Evolutionary conservation across 495 filamentous ascomycete genomes (phyloP).

Genomic region (Neurospora tetraspora): DNA sequence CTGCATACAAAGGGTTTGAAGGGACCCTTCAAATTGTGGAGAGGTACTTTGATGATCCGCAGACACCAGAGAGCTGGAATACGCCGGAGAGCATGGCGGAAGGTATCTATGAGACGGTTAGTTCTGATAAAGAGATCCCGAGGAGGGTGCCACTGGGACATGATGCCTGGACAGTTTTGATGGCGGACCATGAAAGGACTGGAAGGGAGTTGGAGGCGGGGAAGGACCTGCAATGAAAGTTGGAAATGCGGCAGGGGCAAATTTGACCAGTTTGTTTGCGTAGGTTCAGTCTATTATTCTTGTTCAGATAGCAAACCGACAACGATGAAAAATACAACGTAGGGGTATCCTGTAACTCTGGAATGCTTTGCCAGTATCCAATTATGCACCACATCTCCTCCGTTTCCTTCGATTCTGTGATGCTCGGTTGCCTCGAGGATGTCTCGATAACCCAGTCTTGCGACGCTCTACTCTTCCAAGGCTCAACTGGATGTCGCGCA

Average conservation of each 20-base stretch:
- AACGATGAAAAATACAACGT: not conserved
- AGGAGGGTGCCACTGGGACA: conserved; percentile 35
- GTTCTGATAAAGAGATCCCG: conserved; percentile 27
- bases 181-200: conserved; percentile 22
- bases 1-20: conserved; percentile 28
- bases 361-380: not conserved
- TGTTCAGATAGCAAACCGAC: not conserved
- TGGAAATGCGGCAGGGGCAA: conserved; percentile 2
- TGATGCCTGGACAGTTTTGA: conserved; percentile 31
- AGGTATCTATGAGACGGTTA: conserved; percentile 28
- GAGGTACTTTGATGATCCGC: conserved; percentile 22
- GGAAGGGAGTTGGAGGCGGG: conserved; percentile 24
- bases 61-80: conserved; percentile 23
- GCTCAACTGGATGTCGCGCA: not conserved
- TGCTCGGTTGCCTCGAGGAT: not conserved
- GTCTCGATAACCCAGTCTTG: not conserved
- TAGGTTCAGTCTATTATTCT: not conserved
- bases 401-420: not conserved
- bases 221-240: conserved; percentile 25
- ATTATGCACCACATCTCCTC: not conserved
- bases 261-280: not conserved
- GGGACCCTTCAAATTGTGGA: conserved; percentile 28
- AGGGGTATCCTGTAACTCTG: not conserved
- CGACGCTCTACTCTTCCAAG: not conserved
- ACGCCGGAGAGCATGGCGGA: conserved; percentile 27